These are phyloP conservation scores for Diaporthe helianthi DNA, from an alignment of 2,329 filamentous ascomycete species.

Conservation along the genomic window DNA sequence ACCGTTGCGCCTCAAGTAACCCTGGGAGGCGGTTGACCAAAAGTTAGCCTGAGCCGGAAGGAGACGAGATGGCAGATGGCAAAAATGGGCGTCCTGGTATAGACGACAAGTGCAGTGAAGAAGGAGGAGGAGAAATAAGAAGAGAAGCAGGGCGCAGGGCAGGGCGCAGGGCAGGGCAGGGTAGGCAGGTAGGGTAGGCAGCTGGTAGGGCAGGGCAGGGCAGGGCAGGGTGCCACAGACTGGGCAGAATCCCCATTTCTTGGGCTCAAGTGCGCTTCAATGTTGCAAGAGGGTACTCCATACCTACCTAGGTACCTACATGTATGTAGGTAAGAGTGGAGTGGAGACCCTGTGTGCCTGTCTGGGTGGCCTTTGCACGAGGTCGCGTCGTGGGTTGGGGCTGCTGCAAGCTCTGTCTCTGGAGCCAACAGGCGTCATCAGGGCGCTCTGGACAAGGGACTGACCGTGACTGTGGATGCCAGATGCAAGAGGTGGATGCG, in stretches of 20 bases:
- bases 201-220: background rate
- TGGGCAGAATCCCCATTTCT: constrained; percentile 17
- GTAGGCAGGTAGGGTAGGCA: too few species aligned
- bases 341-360: background rate
- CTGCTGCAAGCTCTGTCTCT: constrained; percentile 15
- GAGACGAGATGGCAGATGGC: constrained; percentile 1
- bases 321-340: constrained; percentile 3
- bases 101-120: background rate
- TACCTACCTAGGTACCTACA: too few species aligned
- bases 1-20: constrained; percentile 31
- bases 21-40: constrained; percentile 24
- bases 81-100: too few species aligned
- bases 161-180: background rate
- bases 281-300: background rate
- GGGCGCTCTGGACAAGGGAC: constrained; percentile 7
- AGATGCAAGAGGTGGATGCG: background rate
- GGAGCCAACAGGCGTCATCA: constrained; percentile 2
- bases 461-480: constrained; percentile 13
- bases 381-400: constrained; percentile 8
- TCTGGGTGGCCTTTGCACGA: background rate
- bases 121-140: background rate
- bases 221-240: background rate
- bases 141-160: background rate
- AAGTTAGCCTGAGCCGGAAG: constrained; percentile 3
- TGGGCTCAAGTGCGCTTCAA: too few species aligned